Evolutionary conservation across 2,329 filamentous ascomycete species (phyloP).

Genomic region (Scorias spongiosa): DNA sequence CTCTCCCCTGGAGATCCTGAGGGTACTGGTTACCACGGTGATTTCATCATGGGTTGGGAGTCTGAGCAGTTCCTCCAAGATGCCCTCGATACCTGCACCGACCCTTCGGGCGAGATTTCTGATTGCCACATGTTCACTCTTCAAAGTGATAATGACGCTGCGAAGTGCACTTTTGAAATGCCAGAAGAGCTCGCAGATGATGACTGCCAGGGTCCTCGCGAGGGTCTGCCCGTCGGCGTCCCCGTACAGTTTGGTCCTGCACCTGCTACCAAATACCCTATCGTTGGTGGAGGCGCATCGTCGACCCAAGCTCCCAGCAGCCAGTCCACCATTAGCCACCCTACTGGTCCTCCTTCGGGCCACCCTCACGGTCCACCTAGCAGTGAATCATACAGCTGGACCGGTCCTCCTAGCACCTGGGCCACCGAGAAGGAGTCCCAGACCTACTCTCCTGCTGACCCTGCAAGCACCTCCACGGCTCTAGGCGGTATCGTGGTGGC

Average conservation of each 20-base stretch:
- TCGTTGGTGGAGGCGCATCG: slow-evolving; percentile 8
- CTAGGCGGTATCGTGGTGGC: slow-evolving; percentile 11
- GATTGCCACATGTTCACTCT: slow-evolving; percentile 67
- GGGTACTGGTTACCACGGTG: slow-evolving; percentile 58
- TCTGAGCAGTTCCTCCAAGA: slow-evolving; percentile 45
- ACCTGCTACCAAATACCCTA: slow-evolving; percentile 22
- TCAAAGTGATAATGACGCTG: slow-evolving; percentile 40
- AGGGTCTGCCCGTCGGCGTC: slow-evolving; percentile 52
- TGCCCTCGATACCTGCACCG: slow-evolving; percentile 64
- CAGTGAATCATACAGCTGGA: too few relatives aligned
- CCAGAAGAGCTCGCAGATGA: slow-evolving; percentile 43
- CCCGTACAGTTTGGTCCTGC: slow-evolving; percentile 31
- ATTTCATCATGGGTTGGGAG: slow-evolving; percentile 72
- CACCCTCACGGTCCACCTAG: too few relatives aligned
- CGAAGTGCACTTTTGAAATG: slow-evolving; percentile 46
- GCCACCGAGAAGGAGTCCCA: neutral
- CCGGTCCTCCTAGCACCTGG: neutral
- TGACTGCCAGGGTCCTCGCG: slow-evolving; percentile 40
- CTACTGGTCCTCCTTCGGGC: neutral
- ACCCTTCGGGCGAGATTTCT: slow-evolving; percentile 47
- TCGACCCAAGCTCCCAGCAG: neutral
- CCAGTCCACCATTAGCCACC: neutral
- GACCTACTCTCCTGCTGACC: slow-evolving; percentile 12
- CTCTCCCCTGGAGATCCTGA: slow-evolving; percentile 65
- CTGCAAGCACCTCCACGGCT: slow-evolving; percentile 10